Evolutionary conservation across 768 basidiomycete genomes (phyloP).

Genomic region (Hortiboletus flavorubellus): DNA sequence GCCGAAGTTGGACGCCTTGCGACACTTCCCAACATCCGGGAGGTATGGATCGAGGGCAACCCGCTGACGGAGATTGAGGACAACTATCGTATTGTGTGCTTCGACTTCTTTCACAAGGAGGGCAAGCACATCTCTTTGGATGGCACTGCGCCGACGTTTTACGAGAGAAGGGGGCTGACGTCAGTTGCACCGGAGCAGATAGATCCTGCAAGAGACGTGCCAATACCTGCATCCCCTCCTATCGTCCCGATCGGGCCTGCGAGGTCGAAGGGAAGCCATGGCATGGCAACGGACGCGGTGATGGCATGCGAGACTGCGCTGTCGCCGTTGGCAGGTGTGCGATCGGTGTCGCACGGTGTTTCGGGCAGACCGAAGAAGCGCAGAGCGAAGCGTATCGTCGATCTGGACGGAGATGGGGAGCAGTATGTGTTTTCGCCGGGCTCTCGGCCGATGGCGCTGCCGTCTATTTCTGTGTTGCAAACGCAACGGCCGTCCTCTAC

Average conservation of each 20-base stretch:
- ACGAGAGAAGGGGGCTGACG: slow-evolving; percentile 62
- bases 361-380: slow-evolving; percentile 49
- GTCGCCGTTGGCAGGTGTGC: slow-evolving; percentile 38
- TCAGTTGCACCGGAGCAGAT: slow-evolving; percentile 49
- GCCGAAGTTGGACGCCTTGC: slow-evolving; percentile 84
- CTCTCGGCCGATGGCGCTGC: slow-evolving; percentile 1
- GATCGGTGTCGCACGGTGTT: slow-evolving; percentile 43
- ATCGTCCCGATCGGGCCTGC: slow-evolving; percentile 52
- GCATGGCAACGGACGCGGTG: slow-evolving; percentile 21
- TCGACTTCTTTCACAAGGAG: slow-evolving; percentile 82
- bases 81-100: slow-evolving; percentile 73
- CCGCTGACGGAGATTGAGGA: slow-evolving; percentile 69
- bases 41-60: slow-evolving; percentile 85
- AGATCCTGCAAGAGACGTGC: slow-evolving; percentile 45
- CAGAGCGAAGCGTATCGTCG: slow-evolving; percentile 74
- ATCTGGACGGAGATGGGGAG: slow-evolving; percentile 54
- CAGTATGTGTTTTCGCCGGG: slow-evolving; percentile 33
- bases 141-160: slow-evolving; percentile 63
- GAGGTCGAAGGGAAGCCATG: slow-evolving; percentile 11
- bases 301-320: slow-evolving; percentile 20
- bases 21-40: slow-evolving; percentile 69
- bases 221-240: slow-evolving; percentile 56
- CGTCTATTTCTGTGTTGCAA: background rate
- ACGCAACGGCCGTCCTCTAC: slow-evolving; percentile 10
- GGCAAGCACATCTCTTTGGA: slow-evolving; percentile 77